Evolutionary conservation across 1,284 basidiomycete species (phyloP).

Genomic region (Moniliella sp.): DNA sequence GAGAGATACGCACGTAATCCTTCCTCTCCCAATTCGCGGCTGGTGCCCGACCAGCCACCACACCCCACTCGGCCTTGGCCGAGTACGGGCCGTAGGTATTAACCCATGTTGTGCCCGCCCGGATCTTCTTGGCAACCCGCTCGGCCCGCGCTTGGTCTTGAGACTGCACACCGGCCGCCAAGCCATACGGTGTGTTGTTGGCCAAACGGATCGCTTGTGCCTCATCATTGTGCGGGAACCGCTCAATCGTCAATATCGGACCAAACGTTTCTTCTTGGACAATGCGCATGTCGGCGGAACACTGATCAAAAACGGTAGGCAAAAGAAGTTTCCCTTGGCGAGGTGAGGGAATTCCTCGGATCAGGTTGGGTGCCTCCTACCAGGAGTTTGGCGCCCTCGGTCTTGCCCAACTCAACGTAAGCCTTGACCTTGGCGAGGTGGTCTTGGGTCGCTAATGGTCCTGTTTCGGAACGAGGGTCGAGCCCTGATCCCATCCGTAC

Average conservation of each 20-base stretch:
- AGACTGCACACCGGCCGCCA: conserved; percentile 28
- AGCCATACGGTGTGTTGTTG: conserved; percentile 31
- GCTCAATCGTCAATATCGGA: conserved; percentile 31
- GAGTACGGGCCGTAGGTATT: conserved; percentile 29
- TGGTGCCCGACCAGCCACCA: conserved; percentile 28
- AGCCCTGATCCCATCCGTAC: conserved; percentile 29
- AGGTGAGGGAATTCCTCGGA: conserved; percentile 14
- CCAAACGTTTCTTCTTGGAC: conserved; percentile 32
- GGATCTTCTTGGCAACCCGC: conserved; percentile 19
- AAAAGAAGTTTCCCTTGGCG: conserved; percentile 29
- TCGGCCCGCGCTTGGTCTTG: conserved; percentile 13
- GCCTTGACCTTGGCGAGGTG: conserved; percentile 24
- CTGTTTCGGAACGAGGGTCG: conserved; percentile 19
- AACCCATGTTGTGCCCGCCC: conserved; percentile 31
- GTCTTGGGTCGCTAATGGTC: conserved; percentile 25
- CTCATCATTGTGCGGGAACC: conserved; percentile 28
- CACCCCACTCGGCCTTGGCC: conserved; percentile 30
- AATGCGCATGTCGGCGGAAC: conserved; percentile 26
- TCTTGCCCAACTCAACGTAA: conserved; percentile 15
- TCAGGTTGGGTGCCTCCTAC: conserved; percentile 25
- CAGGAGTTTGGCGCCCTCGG: conserved; percentile 22
- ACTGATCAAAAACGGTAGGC: conserved; percentile 28
- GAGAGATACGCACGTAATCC: conserved; percentile 31
- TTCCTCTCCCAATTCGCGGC: conserved; percentile 25
- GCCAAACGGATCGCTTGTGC: conserved; percentile 21